Evolutionary conservation across 495 filamentous ascomycete genomes (phyloP).

Genomic region (Penicillium daleae): DNA sequence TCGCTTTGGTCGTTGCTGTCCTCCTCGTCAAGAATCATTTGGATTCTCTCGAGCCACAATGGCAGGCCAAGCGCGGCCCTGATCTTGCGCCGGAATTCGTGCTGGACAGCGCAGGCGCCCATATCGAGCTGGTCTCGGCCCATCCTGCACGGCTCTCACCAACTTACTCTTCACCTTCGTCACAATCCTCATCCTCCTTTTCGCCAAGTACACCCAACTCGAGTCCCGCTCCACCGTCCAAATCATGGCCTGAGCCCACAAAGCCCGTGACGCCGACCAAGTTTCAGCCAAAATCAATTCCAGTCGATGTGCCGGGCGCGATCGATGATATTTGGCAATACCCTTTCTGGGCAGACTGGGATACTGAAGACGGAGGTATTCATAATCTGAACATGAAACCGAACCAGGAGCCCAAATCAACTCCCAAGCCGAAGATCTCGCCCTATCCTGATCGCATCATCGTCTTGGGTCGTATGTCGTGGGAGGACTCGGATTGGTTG

Average conservation of each 20-base stretch:
- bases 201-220: neutral
- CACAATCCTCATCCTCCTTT: neutral
- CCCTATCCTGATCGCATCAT: conserved; percentile 38
- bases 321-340: conserved; percentile 11
- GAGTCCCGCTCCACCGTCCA: neutral
- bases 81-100: conserved; percentile 8
- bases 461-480: conserved; percentile 42
- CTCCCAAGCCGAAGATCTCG: conserved; percentile 21
- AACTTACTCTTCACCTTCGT: neutral
- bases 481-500: conserved; percentile 48
- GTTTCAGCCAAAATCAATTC: conserved; percentile 22
- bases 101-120: conserved; percentile 18
- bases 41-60: conserved; percentile 22
- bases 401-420: conserved; percentile 21
- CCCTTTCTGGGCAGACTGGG: neutral
- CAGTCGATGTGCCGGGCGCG: conserved; percentile 26
- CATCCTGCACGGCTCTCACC: neutral
- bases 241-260: conserved; percentile 19
- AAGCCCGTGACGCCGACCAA: conserved; percentile 7
- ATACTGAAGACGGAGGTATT: neutral
- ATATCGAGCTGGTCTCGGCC: conserved; percentile 36
- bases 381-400: neutral
- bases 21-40: conserved; percentile 30
- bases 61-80: conserved; percentile 7
- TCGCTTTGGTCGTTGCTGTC: conserved; percentile 20